A percentile compares a stretch with the other conserved stretches of the same genome.
Evolutionary conservation across 148 eudicot species (phyloP).

Genomic region (Arctostaphylos glauca): DNA sequence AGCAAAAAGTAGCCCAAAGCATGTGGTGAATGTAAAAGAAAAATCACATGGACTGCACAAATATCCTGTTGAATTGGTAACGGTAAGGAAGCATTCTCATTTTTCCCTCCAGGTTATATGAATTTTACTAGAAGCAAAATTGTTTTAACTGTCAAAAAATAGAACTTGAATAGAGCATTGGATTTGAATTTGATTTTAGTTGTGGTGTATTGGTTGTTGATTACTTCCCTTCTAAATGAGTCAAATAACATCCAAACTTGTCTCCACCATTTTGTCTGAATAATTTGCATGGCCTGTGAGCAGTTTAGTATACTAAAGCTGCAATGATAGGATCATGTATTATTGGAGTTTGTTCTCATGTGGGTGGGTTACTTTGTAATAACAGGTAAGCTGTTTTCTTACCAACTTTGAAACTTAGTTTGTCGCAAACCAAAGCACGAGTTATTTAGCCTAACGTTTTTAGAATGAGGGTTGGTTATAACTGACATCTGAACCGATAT

Average conservation of each 20-base stretch:
- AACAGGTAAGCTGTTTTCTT: background rate
- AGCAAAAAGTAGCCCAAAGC: constrained; percentile 64
- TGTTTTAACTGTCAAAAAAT: background rate
- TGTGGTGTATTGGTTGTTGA: background rate
- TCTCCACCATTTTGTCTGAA: background rate
- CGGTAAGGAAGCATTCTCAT: constrained; percentile 44
- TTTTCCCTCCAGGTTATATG: constrained; percentile 11
- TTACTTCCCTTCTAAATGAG: background rate
- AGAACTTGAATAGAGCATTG: background rate
- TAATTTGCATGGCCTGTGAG: background rate
- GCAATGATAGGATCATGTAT: background rate
- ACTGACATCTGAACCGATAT: background rate
- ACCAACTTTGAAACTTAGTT: background rate
- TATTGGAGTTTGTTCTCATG: background rate
- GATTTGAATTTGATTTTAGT: background rate
- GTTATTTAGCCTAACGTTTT: background rate
- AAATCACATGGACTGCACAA: constrained; percentile 36
- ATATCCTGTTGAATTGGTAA: constrained; percentile 74
- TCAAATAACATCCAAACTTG: background rate
- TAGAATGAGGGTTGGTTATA: background rate
- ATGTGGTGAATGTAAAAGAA: constrained; percentile 26
- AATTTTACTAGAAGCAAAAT: background rate
- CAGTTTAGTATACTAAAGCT: background rate
- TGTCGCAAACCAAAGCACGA: background rate
- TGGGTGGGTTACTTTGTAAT: background rate